Base-by-base conservation (phyloP, 2,329 filamentous ascomycete species). In the Penicillium brasilianum region DNA sequence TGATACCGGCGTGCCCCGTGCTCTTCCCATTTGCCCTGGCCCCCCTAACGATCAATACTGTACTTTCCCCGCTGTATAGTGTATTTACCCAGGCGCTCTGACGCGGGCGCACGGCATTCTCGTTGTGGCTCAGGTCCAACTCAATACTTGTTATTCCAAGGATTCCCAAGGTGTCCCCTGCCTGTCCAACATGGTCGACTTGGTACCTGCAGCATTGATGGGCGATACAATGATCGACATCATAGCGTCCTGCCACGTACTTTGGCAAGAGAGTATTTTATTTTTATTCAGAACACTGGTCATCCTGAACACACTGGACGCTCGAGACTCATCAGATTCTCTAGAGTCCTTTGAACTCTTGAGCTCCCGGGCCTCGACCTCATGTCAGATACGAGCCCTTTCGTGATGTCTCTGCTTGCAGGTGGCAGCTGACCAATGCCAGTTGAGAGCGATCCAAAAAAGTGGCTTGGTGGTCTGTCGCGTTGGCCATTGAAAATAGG, bases 1-100 rank as follows among this genome's bases (percentile, higher is more conserved):
- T 64, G 63, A 66, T 63, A 66, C 59, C 55, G 52, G 48, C 44
- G 28, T 48, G n/a, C 60, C 60, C 57, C 59, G 44, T 61, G 62
- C 62, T 65, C 60, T 9, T 32, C 39, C 57, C 18, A 14, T 49
- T n/a, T 43, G n/a, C 20, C 39, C 28, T 14, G 16, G 4, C n/a
- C 48, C 30, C 18, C 22, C 9, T 49, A 6, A 13, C 32, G 46
- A 28, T 28, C 6, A 3, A 22, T 10, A n/a, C n/a, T n/a, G n/a
- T 25, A 25, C 36, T 50, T 36, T 46, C 13, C 37, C 18, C 39
- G 25, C 30, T 46, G n/a, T 16, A 30, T n/a, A n/a, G n/a, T 22
- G n/a, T 20, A 18, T n/a, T 22, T 36, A 52, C 34, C 49, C 59
- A 37, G 44, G 22, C 59, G 43, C 55, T 61, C 50, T 36, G 59